Base-by-base conservation (phyloP, 139 green algal species). In the Micractinium conductrix region DNA sequence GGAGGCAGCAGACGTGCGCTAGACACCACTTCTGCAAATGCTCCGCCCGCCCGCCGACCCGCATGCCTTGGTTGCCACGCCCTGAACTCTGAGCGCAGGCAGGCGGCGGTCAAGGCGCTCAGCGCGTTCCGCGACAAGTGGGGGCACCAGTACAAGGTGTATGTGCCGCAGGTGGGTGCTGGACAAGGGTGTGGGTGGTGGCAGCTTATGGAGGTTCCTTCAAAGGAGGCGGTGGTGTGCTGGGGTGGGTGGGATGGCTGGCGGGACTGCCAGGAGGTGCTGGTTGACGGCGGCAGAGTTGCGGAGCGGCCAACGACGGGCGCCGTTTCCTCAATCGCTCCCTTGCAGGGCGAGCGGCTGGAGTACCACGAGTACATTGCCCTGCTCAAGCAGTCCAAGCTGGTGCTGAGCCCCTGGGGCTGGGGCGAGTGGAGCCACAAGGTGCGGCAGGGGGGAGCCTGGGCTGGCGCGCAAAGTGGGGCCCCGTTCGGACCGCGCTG, bases 391-490 rank as follows among this genome's bases (percentile, higher is more conserved):
- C 42, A 83, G 42, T 75, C 62, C 60, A 83, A 83, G 62, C 53
- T 83, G 9, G 78, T 83, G 62, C 30, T 83, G 10, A 75, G 62
- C 62, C 78, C 78, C 78, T 83, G 78, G 78, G 78, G 78, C 42
- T 83, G 78, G 78, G 78, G 78, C 30, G 78, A 83, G 78, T 83
- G 78, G 78, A 83, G 78, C 62, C 78, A 83, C 78, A 83, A 83
- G 78, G 76, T 82, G 76, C 1, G 73, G 16, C 38, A 37, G n/a
- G 38, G 69, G 38, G 19, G 37, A 2, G 69, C 2, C 37, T 19
- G 38, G 21, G 38, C 14, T 4, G 68, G 68, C 2, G 68, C 21
- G 68, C n/a, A n/a, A n/a, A n/a, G n/a, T n/a, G n/a, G n/a, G n/a
- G n/a, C n/a, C n/a, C n/a, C n/a, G n/a, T n/a, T n/a, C n/a, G n/a